Evolutionary conservation across 768 basidiomycete genomes (phyloP).

Genomic region (Tephrocybe sp.): DNA sequence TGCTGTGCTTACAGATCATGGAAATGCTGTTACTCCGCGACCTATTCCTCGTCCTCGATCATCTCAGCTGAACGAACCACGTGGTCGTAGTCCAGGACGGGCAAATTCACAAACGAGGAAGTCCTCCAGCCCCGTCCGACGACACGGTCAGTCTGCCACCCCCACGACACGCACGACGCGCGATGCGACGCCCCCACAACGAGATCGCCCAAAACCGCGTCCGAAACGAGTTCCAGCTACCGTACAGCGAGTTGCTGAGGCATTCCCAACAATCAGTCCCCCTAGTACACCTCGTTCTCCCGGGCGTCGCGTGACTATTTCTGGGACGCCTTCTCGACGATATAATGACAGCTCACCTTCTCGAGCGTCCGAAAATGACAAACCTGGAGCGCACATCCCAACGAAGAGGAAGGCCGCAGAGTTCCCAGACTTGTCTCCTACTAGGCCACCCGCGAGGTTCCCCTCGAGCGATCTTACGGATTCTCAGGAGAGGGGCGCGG

Average conservation of each 20-base stretch:
- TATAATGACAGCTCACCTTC: neutral
- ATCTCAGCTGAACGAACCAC: neutral
- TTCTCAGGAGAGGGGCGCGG: neutral
- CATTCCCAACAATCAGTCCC: neutral
- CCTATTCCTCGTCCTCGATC: neutral
- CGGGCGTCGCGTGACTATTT: conserved; percentile 12
- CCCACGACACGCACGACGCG: neutral
- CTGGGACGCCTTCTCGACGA: conserved; percentile 5
- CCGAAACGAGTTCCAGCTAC: neutral
- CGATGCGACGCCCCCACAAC: neutral
- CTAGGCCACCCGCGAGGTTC: conserved; percentile 7
- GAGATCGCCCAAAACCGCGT: conserved; percentile 18
- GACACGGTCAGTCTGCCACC: neutral
- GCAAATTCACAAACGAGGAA: neutral
- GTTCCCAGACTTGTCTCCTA: conserved; percentile 23
- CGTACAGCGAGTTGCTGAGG: neutral
- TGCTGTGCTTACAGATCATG: neutral
- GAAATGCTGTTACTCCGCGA: neutral
- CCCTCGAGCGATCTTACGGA: conserved; percentile 1
- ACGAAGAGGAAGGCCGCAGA: conserved; percentile 17
- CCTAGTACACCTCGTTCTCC: conserved; percentile 7
- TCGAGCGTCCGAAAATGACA: neutral
- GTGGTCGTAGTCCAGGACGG: neutral
- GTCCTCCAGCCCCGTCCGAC: conserved; percentile 3
- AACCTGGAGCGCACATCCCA: neutral